Evolutionary conservation across 1,284 basidiomycete species (phyloP).

Genomic region (Malassezia sp.): DNA sequence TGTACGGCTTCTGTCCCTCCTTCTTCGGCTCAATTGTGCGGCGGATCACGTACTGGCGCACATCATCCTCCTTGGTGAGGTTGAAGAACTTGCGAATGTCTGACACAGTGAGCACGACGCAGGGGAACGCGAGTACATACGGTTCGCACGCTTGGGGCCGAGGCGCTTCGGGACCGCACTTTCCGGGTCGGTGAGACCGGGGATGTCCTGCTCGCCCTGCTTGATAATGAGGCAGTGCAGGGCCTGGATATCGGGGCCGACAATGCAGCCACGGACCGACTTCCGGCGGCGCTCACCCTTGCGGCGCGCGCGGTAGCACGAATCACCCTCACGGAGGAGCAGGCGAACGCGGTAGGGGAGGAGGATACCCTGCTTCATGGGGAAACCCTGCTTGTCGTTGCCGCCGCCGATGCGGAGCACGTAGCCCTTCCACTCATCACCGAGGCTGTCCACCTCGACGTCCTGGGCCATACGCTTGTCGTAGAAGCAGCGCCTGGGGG

Average conservation of each 20-base stretch:
- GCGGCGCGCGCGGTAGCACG: constrained; percentile 89
- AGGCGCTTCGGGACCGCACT: constrained; percentile 84
- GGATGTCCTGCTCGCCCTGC: constrained; percentile 84
- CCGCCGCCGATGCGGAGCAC: constrained; percentile 92
- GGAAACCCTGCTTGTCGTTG: constrained; percentile 75
- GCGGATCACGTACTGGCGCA: constrained; percentile 74
- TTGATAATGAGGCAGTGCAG: constrained; percentile 90
- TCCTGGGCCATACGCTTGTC: constrained; percentile 95
- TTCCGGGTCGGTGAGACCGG: constrained; percentile 70
- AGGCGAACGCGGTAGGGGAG: constrained; percentile 86
- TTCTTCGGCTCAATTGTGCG: constrained; percentile 89
- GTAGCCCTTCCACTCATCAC: constrained; percentile 96
- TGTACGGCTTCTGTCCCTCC: constrained; percentile 85
- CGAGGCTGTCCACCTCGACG: constrained; percentile 77
- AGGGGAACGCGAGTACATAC: constrained; percentile 8
- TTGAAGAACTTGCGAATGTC: constrained; percentile 94
- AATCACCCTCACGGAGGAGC: constrained; percentile 88
- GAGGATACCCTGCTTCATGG: constrained; percentile 98
- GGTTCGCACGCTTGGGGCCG: constrained; percentile 61
- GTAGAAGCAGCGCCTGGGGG: constrained; percentile 65
- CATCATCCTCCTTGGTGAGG: constrained; percentile 93
- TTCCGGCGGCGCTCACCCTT: constrained; percentile 95
- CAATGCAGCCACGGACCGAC: constrained; percentile 90
- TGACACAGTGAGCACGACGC: background rate
- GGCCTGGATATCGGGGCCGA: constrained; percentile 89